Evolutionary conservation across 106 monocot genomes (phyloP).

Genomic region (Gastrodia elata): DNA sequence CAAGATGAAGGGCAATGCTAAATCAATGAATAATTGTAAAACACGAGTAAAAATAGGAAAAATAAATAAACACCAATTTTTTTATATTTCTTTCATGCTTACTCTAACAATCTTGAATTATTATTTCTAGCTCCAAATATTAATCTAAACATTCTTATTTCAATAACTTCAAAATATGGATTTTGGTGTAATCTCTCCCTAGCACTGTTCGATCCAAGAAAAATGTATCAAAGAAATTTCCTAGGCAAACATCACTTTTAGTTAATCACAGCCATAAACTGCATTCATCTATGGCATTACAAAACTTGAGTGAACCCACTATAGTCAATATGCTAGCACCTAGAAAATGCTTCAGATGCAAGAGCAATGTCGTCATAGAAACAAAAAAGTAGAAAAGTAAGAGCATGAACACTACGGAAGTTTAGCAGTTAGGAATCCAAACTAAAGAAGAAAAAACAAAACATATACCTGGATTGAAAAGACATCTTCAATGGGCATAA

Average conservation of each 20-base stretch:
- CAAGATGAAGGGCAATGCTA: background rate
- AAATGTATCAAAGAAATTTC: background rate
- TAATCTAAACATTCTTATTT: background rate
- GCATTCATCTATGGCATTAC: background rate
- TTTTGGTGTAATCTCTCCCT: background rate
- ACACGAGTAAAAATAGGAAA: background rate
- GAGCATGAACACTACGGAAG: background rate
- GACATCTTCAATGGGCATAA: conserved; percentile 99
- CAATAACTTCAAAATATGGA: background rate
- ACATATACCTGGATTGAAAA: conserved; percentile 90
- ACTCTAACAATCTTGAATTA: background rate
- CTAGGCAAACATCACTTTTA: background rate
- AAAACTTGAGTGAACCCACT: background rate
- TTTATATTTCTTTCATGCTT: background rate
- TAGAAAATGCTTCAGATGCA: no score
- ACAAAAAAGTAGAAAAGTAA: background rate
- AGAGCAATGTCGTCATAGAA: background rate
- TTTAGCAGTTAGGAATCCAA: background rate
- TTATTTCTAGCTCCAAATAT: background rate
- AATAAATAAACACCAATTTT: background rate
- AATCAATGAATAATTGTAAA: background rate
- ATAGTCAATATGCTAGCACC: background rate
- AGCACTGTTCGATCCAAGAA: background rate
- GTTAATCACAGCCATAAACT: background rate
- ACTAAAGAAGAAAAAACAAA: background rate